phyloP scores from a whole-genome alignment of 1,284 basidiomycete species.

The Ceratobasidium sp. region DNA sequence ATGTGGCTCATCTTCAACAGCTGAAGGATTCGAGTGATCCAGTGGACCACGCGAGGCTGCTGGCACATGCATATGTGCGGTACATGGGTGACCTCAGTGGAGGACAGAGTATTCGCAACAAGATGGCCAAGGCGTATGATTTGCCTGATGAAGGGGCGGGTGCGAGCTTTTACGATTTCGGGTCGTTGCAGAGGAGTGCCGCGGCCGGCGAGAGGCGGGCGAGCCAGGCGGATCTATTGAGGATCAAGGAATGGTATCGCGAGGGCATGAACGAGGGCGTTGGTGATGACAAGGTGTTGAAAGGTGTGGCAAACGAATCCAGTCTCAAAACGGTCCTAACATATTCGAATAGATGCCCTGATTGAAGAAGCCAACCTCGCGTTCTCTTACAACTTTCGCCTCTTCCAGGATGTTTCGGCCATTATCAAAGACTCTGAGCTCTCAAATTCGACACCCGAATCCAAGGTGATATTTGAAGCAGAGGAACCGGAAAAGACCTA shows the following conservation, averaged over 20 bases:
- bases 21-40: constrained; percentile 57
- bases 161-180: constrained; percentile 78
- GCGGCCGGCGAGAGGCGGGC: constrained; percentile 46
- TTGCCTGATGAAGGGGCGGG: constrained; percentile 57
- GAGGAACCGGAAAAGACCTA: constrained; percentile 43
- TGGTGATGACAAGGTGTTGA: constrained; percentile 58
- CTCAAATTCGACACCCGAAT: constrained; percentile 43
- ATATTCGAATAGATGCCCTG: constrained; percentile 51
- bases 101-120: constrained; percentile 74
- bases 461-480: constrained; percentile 42
- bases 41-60: constrained; percentile 53
- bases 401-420: constrained; percentile 55
- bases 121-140: constrained; percentile 69
- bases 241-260: constrained; percentile 80
- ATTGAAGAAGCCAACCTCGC: constrained; percentile 70
- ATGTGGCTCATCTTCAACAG: constrained; percentile 58
- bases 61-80: constrained; percentile 82
- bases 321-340: neutral
- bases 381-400: constrained; percentile 69
- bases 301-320: constrained; percentile 54
- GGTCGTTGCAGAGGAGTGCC: constrained; percentile 56
- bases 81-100: constrained; percentile 88
- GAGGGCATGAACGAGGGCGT: constrained; percentile 74
- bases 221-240: constrained; percentile 64
- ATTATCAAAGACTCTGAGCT: constrained; percentile 32